Evolutionary conservation across 2,329 filamentous ascomycete species (phyloP), one percentile per base, ranked within the genome.

Genomic region (Hypoxylon sp.): DNA sequence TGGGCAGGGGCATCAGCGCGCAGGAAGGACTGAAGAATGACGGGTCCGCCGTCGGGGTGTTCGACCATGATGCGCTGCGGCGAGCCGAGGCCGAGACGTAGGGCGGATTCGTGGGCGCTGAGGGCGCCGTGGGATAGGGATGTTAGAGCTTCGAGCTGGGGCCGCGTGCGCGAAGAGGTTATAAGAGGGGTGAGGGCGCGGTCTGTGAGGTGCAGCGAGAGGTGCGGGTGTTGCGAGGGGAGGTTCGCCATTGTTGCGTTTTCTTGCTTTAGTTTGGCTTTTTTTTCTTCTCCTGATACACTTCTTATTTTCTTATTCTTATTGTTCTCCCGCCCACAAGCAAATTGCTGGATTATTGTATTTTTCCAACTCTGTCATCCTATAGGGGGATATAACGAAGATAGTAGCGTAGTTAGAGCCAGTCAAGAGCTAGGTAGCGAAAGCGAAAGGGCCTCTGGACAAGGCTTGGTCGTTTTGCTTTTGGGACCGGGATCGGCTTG

Each of bases 41-140:
- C 61, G 5, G 81, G 78, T 0, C 81, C 81, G 3, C 72, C 66
- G 52, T 71, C 73, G 0, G 37, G 80, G 75, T 87, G 86, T 75
- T 90, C 87, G 75, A 90, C 84, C 77, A 90, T 85, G 69, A 90
- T 83, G 76, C 87, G 85, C 74, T 86, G 82, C 2, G 87, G 85
- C 5, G 76, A 74, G 71, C 88, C 88, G 47, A 88, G 82, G 51
- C 82, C 84, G 5, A 89, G 81, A 54, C 87, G 84, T 35, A 80
- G 79, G 4, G 86, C 84, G 53, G 86, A 81, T 50, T 86, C 84
- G 74, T 86, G 84, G 11, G 85, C 84, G 66, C 81, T 82, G 24
- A 89, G 81, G 14, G 87, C 86, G 54, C 84, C 83, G 50, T 83
- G 82, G 33, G 87, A 83, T 46, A 90, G 83, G 3, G 81, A 77